Evolutionary conservation across 139 green algal species (phyloP), one percentile per base, ranked within the genome.

Genomic region (Tetradesmus lagerheimii): DNA sequence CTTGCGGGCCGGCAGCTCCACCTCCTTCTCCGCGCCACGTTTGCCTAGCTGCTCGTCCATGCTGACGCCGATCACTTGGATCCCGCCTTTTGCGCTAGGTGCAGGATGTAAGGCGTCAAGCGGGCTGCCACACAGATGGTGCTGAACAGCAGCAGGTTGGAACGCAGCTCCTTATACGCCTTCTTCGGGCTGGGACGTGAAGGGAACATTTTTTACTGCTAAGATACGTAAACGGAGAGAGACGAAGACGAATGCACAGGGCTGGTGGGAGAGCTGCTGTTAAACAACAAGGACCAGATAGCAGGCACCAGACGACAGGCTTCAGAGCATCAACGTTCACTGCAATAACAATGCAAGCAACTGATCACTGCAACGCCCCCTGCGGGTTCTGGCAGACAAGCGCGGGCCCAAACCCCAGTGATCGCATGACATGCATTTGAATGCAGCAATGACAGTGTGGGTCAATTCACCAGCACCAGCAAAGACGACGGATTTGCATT

Each of bases 51-150:
- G 76, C 57, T 91, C 79, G 2, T 37, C 43, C 39, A 50, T 91
- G 78, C 25, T 87, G 81, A 74, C 0, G 45, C 9, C 50, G 66
- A 35, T 53, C 79, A 83, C 35, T 57, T 79, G 41, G 35, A 53
- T n/a, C 37, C 66, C 0, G 64, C 83, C 64, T 88, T 88, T 39
- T 88, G 83, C 15, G 62, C 83, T 41, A 91, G 77, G 43, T 96
- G 90, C 74, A 98, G 89, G 20, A 95, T 85, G 88, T 97, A 97
- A 9, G 96, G 94, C 5, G 89, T 57, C 15, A 92, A 81, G 12
- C 96, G 86, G 2, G 95, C 91, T 1, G 86, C 88, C 0, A 92
- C 67, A 64, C 92, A 85, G 9, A 96, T 92, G 1, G 93, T 86
- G 37, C 88, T 90, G 45, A 98, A 97, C 12, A 93, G 38, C 1